phyloP scores from a whole-genome alignment of 1,284 basidiomycete species.

The Fistulinella staudtii region DNA sequence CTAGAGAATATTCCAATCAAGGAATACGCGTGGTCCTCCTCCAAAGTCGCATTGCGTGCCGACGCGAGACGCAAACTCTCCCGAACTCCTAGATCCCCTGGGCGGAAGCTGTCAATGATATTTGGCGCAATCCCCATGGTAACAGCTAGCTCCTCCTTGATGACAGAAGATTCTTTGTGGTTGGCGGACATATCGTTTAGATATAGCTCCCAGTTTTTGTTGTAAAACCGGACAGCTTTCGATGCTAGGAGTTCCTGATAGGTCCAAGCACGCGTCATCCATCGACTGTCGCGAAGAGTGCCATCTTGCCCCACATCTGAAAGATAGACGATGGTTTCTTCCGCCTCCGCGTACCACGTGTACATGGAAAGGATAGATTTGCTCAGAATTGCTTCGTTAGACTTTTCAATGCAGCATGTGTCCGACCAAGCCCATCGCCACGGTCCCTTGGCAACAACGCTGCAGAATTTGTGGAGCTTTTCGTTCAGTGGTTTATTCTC shows the following conservation, averaged over 20 bases:
- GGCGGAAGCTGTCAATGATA: background rate
- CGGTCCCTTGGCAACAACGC: background rate
- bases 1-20: slow-evolving; percentile 2
- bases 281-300: slow-evolving; percentile 9
- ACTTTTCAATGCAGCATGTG: slow-evolving; percentile 6
- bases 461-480: slow-evolving; percentile 3
- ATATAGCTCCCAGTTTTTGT: background rate
- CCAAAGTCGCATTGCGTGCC: slow-evolving; percentile 2
- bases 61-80: slow-evolving; percentile 11
- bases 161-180: background rate
- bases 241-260: slow-evolving; percentile 14
- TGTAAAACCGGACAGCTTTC: slow-evolving; percentile 9
- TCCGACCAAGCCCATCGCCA: background rate
- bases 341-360: slow-evolving; percentile 8
- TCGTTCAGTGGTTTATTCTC: slow-evolving; percentile 1
- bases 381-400: background rate
- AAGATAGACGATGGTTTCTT: slow-evolving; percentile 6
- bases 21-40: background rate
- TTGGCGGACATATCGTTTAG: background rate
- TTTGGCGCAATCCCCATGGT: background rate
- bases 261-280: slow-evolving; percentile 18
- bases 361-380: slow-evolving; percentile 7
- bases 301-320: background rate
- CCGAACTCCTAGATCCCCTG: background rate
- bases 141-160: background rate